Percentiles rank a stretch among this genome's conserved stretches.
Evolutionary conservation across 352 stramenopile species (phyloP).

Genomic region (Phytophthora lateralis): DNA sequence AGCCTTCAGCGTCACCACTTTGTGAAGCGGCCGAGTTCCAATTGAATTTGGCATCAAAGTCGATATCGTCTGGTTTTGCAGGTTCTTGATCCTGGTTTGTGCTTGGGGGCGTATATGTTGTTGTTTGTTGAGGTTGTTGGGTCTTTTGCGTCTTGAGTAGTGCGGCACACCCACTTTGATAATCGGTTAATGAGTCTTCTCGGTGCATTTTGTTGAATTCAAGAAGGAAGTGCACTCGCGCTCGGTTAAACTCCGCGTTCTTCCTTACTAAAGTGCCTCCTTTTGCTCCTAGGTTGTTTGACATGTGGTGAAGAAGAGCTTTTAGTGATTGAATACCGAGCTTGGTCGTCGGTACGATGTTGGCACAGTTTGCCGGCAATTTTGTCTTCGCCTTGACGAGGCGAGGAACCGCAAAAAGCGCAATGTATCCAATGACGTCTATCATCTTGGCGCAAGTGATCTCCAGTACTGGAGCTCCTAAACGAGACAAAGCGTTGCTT

Average conservation of each 20-base stretch:
- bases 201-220: conserved; percentile 67
- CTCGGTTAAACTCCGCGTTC: conserved; percentile 49
- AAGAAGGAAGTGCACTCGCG: conserved; percentile 47
- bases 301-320: conserved; percentile 60
- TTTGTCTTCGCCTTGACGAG: conserved; percentile 40
- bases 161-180: conserved; percentile 42
- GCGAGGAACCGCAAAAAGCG: conserved; percentile 36
- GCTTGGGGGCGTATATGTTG: background rate
- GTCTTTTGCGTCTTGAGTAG: conserved; percentile 12
- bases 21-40: conserved; percentile 27
- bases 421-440: conserved; percentile 30
- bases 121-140: conserved; percentile 1
- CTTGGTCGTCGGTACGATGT: conserved; percentile 24
- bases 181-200: conserved; percentile 59
- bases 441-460: conserved; percentile 31
- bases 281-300: conserved; percentile 44
- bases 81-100: conserved; percentile 25
- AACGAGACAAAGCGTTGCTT: conserved; percentile 9
- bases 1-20: conserved; percentile 5
- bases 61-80: conserved; percentile 8
- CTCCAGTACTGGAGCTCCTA: conserved; percentile 10
- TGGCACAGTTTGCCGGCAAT: conserved; percentile 1
- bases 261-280: conserved; percentile 33
- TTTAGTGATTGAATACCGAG: conserved; percentile 51
- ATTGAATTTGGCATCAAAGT: conserved; percentile 25